phyloP scores from a whole-genome alignment of 225 moss, liverwort and hornwort species.

The Climacium dendroides region DNA sequence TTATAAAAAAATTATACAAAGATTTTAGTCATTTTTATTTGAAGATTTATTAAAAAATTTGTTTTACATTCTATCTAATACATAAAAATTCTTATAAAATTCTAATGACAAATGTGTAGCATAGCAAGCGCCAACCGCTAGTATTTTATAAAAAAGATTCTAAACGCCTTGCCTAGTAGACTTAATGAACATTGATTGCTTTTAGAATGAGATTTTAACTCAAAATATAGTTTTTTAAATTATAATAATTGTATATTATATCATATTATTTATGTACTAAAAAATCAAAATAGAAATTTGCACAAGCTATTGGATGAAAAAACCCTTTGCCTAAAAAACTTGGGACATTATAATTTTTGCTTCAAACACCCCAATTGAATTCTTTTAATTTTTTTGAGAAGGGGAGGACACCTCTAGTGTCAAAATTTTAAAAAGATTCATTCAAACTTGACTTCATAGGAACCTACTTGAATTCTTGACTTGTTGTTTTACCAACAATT shows the following conservation, averaged over 20 bases:
- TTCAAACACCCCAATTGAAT: accelerated
- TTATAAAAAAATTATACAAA: too few species aligned
- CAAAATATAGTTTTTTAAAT: neutral
- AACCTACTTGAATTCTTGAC: neutral
- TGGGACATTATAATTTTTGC: neutral
- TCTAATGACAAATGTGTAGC: too few species aligned
- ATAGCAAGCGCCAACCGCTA: too few species aligned
- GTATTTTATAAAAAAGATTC: too few species aligned
- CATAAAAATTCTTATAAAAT: too few species aligned
- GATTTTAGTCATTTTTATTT: too few species aligned
- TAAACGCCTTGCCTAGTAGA: neutral
- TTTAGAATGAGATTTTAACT: too few species aligned
- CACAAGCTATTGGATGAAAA: neutral
- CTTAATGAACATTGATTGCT: accelerated
- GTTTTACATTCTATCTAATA: too few species aligned
- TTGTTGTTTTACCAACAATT: neutral
- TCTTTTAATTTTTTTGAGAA: neutral
- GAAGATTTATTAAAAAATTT: too few species aligned
- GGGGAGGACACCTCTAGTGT: accelerated
- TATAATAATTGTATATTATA: neutral
- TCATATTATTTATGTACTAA: too few species aligned
- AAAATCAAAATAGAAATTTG: neutral
- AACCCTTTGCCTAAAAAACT: neutral
- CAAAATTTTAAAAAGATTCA: neutral
- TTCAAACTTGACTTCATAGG: neutral